phyloP scores from a whole-genome alignment of 2,329 filamentous ascomycete genomes.

The Ceratocystis eucalypticola region DNA sequence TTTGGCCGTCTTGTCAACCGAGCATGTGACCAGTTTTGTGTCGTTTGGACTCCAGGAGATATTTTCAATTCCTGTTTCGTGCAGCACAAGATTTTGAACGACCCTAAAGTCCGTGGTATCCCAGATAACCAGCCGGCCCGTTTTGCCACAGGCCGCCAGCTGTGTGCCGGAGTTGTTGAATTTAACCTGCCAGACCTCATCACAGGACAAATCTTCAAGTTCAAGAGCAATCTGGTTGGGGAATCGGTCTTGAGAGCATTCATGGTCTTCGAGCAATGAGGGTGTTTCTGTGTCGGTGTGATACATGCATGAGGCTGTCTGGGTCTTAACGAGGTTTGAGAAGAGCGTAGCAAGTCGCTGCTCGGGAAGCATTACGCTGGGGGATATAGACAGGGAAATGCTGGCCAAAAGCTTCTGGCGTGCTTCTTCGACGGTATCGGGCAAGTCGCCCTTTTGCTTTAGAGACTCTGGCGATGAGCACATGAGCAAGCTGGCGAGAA shows the following conservation, averaged over 20 bases:
- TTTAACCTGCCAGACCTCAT: conserved; percentile 82
- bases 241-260: conserved; percentile 67
- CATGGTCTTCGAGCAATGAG: conserved; percentile 79
- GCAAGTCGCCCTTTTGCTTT: conserved; percentile 52
- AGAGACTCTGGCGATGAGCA: conserved; percentile 44
- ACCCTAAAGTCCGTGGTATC: conserved; percentile 58
- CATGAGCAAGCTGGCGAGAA: conserved; percentile 83
- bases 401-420: conserved; percentile 48
- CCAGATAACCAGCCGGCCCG: conserved; percentile 67
- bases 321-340: conserved; percentile 67
- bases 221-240: conserved; percentile 59
- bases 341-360: conserved; percentile 72
- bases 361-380: conserved; percentile 92
- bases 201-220: conserved; percentile 51
- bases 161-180: conserved; percentile 80
- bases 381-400: conserved; percentile 66
- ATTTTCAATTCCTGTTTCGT: conserved; percentile 60
- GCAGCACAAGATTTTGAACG: conserved; percentile 46
- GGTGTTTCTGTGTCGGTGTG: conserved; percentile 70
- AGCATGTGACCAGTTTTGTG: conserved; percentile 71
- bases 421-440: conserved; percentile 63
- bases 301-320: conserved; percentile 73
- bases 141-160: conserved; percentile 69
- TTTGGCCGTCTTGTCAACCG: conserved; percentile 56
- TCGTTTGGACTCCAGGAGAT: conserved; percentile 89